Evolutionary conservation across 2,329 filamentous ascomycete genomes (phyloP), one percentile per base, ranked within the genome.

Genomic region (Colletotrichum endophyticum): DNA sequence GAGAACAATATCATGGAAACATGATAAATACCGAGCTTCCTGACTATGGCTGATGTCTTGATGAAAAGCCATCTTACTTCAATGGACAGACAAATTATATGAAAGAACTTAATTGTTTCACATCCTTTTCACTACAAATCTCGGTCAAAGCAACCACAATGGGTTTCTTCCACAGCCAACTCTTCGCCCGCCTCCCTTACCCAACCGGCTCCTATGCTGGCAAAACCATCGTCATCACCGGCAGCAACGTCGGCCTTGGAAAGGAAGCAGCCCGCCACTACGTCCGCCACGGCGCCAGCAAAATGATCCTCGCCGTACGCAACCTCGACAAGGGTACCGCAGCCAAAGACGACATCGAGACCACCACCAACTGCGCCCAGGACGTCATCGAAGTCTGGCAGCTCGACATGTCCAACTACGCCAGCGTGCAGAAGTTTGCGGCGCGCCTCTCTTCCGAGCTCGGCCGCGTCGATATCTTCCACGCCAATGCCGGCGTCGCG

Each of bases 361-460:
- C 75, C 1, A 79, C 81, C 25, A 81, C 83, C 15, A 78, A 61
- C 28, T 66, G 73, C 66, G 75, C 27, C 28, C 75, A 32, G 53
- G 81, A 71, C n/a, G 80, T 73, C 5, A 81, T 89, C 36, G 83
- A 90, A 59, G 88, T 91, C 15, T 91, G 89, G 89, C 70, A 83
- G 13, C 79, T 92, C 6, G 89, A 92, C 78, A 84, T 91, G 78
- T 79, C 78, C 16, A 86, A 83, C 22, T 89, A 88, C 78, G 84
- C 85, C 5, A 88, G 85, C 36, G 85, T 91, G 49, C 81, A 83
- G 67, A 81, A 80, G 2, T 91, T 92, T 75, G 86, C 83, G 5
- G 79, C 69, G 1, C 83, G 84, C 4, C 80, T 84, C 3, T 78
- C 83, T 11, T 75, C 64, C 6, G 80, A 84, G n/a, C 81, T 89